A percentile compares a stretch with the other conserved stretches of the same genome.
Evolutionary conservation across 2,329 filamentous ascomycete species (phyloP).

Genomic region (Mycosphaerella arachidis): DNA sequence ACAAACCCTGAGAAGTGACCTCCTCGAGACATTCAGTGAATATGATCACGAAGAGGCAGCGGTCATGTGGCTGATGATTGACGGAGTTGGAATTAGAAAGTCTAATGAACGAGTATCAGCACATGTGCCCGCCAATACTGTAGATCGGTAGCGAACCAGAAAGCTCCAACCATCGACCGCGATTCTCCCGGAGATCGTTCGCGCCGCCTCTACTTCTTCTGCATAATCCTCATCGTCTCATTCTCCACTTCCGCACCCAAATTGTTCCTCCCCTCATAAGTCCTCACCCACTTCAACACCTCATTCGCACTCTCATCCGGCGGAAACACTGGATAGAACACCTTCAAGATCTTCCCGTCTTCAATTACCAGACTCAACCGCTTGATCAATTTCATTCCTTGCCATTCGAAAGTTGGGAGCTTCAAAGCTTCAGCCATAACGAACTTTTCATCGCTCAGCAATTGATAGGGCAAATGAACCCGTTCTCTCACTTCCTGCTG

Average conservation of each 20-base stretch:
- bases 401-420: conserved; percentile 40
- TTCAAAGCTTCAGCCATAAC: conserved; percentile 33
- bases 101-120: too few relatives aligned
- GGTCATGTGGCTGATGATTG: too few relatives aligned
- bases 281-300: conserved; percentile 32
- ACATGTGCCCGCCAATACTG: too few relatives aligned
- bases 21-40: too few relatives aligned
- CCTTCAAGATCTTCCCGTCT: conserved; percentile 38
- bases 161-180: too few relatives aligned
- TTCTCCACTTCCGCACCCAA: conserved; percentile 1
- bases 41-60: too few relatives aligned
- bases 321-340: conserved; percentile 44
- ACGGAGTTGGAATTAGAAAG: too few relatives aligned
- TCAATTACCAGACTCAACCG: conserved; percentile 38
- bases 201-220: not conserved
- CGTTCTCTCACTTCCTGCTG: conserved; percentile 38
- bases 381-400: conserved; percentile 36
- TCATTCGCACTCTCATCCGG: conserved; percentile 39
- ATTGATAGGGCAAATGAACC: conserved; percentile 38
- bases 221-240: conserved; percentile 7
- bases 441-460: conserved; percentile 40
- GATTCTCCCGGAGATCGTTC: too few relatives aligned
- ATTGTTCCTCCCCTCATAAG: not conserved
- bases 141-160: too few relatives aligned
- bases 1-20: too few relatives aligned